These are phyloP conservation scores for Chalciporus sphaerocephalus DNA, from an alignment of 768 basidiomycete genomes.

Conservation along the genomic window DNA sequence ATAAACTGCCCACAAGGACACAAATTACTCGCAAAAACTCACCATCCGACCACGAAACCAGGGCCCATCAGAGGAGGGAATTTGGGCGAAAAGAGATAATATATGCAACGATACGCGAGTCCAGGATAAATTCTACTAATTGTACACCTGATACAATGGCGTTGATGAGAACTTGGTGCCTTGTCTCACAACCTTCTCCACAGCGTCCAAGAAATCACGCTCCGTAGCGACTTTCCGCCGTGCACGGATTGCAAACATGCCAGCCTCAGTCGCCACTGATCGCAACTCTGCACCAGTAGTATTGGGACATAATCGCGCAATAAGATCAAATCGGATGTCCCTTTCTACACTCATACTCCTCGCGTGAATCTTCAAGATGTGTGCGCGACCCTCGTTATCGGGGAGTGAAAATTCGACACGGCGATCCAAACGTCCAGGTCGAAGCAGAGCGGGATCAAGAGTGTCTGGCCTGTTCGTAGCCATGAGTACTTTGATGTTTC, in stretches of 20 bases:
- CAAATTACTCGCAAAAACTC: not conserved
- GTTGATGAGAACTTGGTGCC: conserved; percentile 98
- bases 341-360: conserved; percentile 97
- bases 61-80: not conserved
- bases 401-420: conserved; percentile 96
- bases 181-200: conserved; percentile 97
- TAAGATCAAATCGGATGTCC: conserved; percentile 95
- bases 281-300: conserved; percentile 98
- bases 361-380: conserved; percentile 95
- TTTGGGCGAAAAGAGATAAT: conserved; percentile 4
- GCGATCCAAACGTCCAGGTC: conserved; percentile 93
- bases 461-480: conserved; percentile 99
- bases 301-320: conserved; percentile 94
- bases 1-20: not conserved
- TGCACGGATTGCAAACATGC: conserved; percentile 99
- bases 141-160: conserved; percentile 92
- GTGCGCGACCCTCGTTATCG: conserved; percentile 92
- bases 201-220: conserved; percentile 94
- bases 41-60: not conserved
- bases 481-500: conserved; percentile 99
- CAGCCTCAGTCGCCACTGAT: conserved; percentile 97
- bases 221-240: conserved; percentile 96
- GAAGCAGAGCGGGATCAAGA: conserved; percentile 90
- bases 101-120: conserved; percentile 16
- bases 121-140: conserved; percentile 45